Evolutionary conservation across 148 eudicot genomes (phyloP).

Genomic region (Rhododendron molle): DNA sequence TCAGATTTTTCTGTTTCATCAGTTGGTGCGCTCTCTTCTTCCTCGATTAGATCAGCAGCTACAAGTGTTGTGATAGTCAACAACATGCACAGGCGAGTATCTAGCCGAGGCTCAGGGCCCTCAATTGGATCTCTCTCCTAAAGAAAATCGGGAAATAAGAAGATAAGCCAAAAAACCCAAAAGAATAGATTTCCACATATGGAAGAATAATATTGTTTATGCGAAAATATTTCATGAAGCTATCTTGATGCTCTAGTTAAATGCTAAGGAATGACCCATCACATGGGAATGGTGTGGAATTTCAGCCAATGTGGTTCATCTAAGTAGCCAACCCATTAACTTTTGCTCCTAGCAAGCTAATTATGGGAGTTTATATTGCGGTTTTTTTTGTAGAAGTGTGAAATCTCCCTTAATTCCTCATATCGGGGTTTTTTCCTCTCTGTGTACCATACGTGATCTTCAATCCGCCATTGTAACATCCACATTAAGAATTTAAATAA

Average conservation of each 20-base stretch:
- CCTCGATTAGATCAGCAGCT: slow-evolving; percentile 78
- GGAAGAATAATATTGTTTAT: neutral
- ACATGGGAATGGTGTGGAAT: neutral
- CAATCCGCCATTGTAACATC: neutral
- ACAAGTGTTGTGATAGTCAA: slow-evolving; percentile 72
- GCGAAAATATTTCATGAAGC: neutral
- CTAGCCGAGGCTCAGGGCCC: slow-evolving; percentile 91
- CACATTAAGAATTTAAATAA: neutral
- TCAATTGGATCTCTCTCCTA: slow-evolving; percentile 96
- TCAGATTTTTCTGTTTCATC: slow-evolving; percentile 33
- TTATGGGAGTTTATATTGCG: neutral
- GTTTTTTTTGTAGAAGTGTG: neutral
- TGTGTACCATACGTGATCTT: neutral
- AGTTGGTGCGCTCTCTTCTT: slow-evolving; percentile 53
- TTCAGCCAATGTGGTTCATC: neutral
- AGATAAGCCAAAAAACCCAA: neutral
- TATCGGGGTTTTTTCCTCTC: neutral
- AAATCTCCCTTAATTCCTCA: neutral
- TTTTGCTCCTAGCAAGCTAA: neutral
- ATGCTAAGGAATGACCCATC: neutral
- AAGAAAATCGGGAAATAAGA: neutral
- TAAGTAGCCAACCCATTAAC: neutral
- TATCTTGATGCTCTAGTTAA: neutral
- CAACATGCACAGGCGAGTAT: slow-evolving; percentile 80
- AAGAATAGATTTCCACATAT: neutral